Conservation (phyloP, 2,329 filamentous ascomycete species). For the Aspergillus phoenicis region DNA sequence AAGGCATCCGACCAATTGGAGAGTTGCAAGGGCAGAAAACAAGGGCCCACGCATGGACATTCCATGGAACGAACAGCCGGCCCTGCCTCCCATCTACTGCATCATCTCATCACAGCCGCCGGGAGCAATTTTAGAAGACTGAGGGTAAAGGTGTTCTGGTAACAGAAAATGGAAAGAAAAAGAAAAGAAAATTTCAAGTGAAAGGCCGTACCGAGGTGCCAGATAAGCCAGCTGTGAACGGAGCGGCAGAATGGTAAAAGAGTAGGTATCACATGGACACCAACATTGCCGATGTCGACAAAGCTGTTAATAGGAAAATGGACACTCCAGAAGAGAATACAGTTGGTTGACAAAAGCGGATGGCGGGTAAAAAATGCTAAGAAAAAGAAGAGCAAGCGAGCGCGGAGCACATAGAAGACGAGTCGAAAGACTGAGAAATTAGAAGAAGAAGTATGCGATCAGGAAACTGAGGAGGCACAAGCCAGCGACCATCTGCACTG, state of each 20-base stretch:
- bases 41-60: background rate
- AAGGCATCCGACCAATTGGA: background rate
- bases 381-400: slow-evolving; percentile 27
- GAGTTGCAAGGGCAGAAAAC: background rate
- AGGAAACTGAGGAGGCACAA: slow-evolving; percentile 90
- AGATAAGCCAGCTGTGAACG: slow-evolving; percentile 7
- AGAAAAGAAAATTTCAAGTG: slow-evolving; percentile 20
- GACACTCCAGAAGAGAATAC: slow-evolving; percentile 30
- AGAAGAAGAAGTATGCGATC: slow-evolving; percentile 96
- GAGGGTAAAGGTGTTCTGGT: background rate
- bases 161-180: slow-evolving; percentile 19
- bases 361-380: slow-evolving; percentile 21
- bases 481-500: slow-evolving; percentile 79
- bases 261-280: slow-evolving; percentile 10
- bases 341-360: slow-evolving; percentile 26
- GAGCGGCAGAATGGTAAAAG: slow-evolving; percentile 11
- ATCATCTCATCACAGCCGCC: slow-evolving; percentile 20
- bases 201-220: slow-evolving; percentile 7
- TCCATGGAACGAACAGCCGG: background rate
- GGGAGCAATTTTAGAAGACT: background rate
- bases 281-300: slow-evolving; percentile 29
- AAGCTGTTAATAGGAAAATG: slow-evolving; percentile 26
- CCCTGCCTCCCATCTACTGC: slow-evolving; percentile 18
- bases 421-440: slow-evolving; percentile 37
- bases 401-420: slow-evolving; percentile 16